Evolutionary conservation across 169 alveolate species (phyloP).

Genomic region (Plasmodium fragile): DNA sequence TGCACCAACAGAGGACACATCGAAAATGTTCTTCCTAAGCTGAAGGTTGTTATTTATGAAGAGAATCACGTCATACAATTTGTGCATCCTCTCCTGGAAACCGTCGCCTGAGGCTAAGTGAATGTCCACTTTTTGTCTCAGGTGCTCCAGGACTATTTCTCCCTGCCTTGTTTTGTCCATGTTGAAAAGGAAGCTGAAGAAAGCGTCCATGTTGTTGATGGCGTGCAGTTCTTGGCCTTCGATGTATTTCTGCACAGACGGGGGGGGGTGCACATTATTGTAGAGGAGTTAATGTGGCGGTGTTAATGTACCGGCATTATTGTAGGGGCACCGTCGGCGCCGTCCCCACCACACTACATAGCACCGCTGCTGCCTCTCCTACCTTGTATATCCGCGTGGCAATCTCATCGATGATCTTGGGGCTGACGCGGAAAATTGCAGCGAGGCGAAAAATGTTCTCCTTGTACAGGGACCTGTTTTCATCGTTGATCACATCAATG

Average conservation of each 20-base stretch:
- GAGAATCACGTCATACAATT: slow-evolving; percentile 16
- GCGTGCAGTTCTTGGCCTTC: slow-evolving; percentile 39
- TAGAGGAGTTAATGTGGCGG: neutral
- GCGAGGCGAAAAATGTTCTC: slow-evolving; percentile 31
- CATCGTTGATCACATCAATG: slow-evolving; percentile 36
- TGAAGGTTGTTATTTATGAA: slow-evolving; percentile 52
- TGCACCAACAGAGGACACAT: slow-evolving; percentile 8
- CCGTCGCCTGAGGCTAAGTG: slow-evolving; percentile 16
- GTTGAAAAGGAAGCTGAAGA: slow-evolving; percentile 58
- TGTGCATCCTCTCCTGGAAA: slow-evolving; percentile 44
- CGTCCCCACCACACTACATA: neutral
- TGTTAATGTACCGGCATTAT: neutral
- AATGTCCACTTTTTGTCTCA: neutral
- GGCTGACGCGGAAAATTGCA: slow-evolving; percentile 13
- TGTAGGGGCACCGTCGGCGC: neutral
- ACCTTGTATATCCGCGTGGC: slow-evolving; percentile 60
- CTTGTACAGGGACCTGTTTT: slow-evolving; percentile 21
- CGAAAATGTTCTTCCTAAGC: slow-evolving; percentile 33
- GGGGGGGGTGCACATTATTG: no score
- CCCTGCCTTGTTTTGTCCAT: slow-evolving; percentile 25
- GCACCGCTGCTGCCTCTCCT: neutral
- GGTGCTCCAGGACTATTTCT: slow-evolving; percentile 38
- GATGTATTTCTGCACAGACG: slow-evolving; percentile 19
- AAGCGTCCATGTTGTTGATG: slow-evolving; percentile 42
- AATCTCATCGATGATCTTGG: slow-evolving; percentile 2